Percentiles rank a stretch among this genome's conserved stretches.
Evolutionary conservation across 305 asterid species (phyloP).

Genomic region (Fraxinus sp.): DNA sequence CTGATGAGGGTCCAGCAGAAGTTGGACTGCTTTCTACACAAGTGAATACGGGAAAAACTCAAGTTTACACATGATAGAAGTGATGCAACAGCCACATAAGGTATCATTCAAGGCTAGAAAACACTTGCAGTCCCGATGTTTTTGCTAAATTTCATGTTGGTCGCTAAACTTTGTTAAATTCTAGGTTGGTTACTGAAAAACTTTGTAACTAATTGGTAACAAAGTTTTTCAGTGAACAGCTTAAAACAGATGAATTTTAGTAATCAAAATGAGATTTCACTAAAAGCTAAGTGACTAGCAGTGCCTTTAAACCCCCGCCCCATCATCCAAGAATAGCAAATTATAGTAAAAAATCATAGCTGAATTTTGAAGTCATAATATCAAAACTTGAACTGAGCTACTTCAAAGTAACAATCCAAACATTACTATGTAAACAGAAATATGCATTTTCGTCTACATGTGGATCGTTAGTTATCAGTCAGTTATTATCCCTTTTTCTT

Average conservation of each 20-base stretch:
- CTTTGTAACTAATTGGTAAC: not conserved
- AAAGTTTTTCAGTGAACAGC: not conserved
- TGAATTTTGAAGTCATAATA: not conserved
- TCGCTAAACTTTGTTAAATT: not conserved
- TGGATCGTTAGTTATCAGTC: not conserved
- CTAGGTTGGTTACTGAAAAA: not conserved
- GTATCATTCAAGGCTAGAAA: not conserved
- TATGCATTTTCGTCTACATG: not conserved
- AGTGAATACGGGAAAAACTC: constrained; percentile 1
- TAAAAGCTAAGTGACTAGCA: not conserved
- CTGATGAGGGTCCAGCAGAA: constrained; percentile 61
- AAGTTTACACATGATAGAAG: not conserved
- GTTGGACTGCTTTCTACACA: constrained; percentile 82
- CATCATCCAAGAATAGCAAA: not conserved
- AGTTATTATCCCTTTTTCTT: not conserved
- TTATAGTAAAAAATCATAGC: not conserved
- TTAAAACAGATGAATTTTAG: not conserved
- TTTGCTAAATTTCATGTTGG: not conserved
- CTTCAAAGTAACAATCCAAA: not conserved
- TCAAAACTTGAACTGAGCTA: not conserved
- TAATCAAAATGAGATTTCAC: not conserved
- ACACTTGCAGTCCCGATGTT: not conserved
- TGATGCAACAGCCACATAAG: not conserved
- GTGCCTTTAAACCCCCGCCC: not conserved
- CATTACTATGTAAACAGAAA: not conserved